Base-by-base conservation (phyloP, 164 flowering plant species). In the Stephania cephalantha region DNA sequence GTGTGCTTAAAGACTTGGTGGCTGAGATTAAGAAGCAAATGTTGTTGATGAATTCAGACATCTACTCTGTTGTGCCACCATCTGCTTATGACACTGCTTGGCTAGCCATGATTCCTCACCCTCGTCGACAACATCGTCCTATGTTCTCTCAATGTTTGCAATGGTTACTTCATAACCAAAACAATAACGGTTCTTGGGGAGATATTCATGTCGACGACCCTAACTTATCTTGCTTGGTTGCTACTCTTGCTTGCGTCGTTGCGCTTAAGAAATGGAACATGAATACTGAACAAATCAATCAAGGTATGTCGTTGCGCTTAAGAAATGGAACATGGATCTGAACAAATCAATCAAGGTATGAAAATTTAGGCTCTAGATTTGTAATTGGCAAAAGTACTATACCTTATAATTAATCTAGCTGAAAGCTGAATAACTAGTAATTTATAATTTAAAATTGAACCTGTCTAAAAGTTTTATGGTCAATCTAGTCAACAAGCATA, bases 31-130 rank as follows among this genome's bases (percentile, higher is more conserved):
- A 79, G 71, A 70, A 76, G 58, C 75, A 78, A 66, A 77, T 83
- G 71, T 75, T 87, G 20, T 71, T 68, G 0, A 7, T 70, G 11
- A 8, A 22, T 8, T 58, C 7, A 6, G 77, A 81, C 74, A 25
- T 71, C 42, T 35, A 76, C 58, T 64, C 79, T 7, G 72, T 76
- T 29, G 78, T 83, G 13, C 74, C 85, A 0, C 79, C 86, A 46
- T 87, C 86, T 9, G 85, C 90, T 15, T 87, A 87, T 71, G 90
- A 86, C 69, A 87, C 86, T 13, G 90, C 90, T 46, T 87, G 90
- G 88, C 22, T 86, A 12, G 86, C 86, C 71, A 86, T 85, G 88
- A 65, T 87, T n/a, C 87, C 85, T 1, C 75, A 80, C 61, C 64
- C 73, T 0, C n/a, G 58, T 7, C 29, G 69, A 5, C 77, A 69